These are phyloP conservation scores for Parachaetomium inaequale DNA, from an alignment of 495 filamentous ascomycete genomes.

Conservation along the genomic window DNA sequence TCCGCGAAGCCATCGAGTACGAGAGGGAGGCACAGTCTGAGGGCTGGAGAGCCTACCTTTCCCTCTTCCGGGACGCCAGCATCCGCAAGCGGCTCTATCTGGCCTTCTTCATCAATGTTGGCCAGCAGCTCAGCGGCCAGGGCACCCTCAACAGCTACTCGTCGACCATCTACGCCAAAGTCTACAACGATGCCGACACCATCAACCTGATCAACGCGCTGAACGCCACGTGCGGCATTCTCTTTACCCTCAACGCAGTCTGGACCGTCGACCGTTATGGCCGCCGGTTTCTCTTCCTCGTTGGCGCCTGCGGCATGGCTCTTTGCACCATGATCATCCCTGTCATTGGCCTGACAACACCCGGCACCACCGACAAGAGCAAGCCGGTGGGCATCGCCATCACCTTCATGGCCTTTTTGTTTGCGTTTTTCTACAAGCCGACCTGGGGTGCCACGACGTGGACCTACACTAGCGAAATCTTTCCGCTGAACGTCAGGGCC, in stretches of 20 bases:
- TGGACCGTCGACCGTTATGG: slow-evolving; percentile 4
- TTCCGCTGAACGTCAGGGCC: neutral
- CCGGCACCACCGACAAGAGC: neutral
- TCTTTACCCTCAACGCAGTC: neutral
- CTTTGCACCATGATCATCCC: slow-evolving; percentile 1
- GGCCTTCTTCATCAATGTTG: slow-evolving; percentile 4
- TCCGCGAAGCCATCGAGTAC: neutral
- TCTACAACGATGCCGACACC: neutral
- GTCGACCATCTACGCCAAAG: slow-evolving; percentile 1
- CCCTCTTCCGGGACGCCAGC: neutral
- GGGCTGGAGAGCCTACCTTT: neutral
- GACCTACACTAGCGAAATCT: neutral
- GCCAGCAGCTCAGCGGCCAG: slow-evolving; percentile 3
- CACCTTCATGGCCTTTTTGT: neutral
- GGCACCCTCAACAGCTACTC: slow-evolving; percentile 3
- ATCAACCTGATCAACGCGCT: slow-evolving; percentile 8
- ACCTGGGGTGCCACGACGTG: neutral
- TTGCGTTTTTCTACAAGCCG: slow-evolving; percentile 6
- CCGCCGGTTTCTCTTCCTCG: neutral
- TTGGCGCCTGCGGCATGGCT: neutral
- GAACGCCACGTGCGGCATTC: neutral
- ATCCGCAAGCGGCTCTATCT: neutral
- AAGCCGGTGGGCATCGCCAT: neutral
- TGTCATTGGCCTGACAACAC: neutral
- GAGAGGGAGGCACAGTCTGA: neutral